Evolutionary conservation across 1,139 yeast genomes (phyloP).

Genomic region (Debaryomycetaceae sp.): DNA sequence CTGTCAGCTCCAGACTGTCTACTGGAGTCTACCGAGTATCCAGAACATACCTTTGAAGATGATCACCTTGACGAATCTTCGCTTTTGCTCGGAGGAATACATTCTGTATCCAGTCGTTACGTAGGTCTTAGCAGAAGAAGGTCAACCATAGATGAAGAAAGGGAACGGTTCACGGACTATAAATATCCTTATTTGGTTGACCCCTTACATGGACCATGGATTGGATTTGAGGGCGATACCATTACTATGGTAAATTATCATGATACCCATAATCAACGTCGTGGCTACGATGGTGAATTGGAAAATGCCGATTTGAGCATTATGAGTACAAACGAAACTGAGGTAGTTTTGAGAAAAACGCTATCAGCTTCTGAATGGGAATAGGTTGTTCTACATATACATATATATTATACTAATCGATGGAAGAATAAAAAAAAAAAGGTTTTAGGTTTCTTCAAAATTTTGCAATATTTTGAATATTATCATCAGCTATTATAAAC

Average conservation of each 20-base stretch:
- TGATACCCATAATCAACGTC: constrained; percentile 5
- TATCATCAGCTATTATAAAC: too few relatives aligned
- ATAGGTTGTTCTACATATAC: constrained; percentile 10
- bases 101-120: constrained; percentile 2
- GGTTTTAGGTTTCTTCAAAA: too few relatives aligned
- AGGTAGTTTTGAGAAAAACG: constrained; percentile 27
- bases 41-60: constrained; percentile 5
- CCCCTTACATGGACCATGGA: constrained; percentile 54
- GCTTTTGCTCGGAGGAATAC: constrained; percentile 17
- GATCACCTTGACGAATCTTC: constrained; percentile 25
- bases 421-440: too few relatives aligned
- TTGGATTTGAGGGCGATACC: constrained; percentile 54
- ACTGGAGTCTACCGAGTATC: neutral
- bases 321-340: constrained; percentile 20
- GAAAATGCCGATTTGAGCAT: constrained; percentile 24
- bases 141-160: constrained; percentile 54
- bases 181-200: constrained; percentile 48
- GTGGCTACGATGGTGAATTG: constrained; percentile 11
- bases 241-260: constrained; percentile 39
- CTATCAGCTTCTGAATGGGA: constrained; percentile 47
- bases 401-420: too few relatives aligned
- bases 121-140: constrained; percentile 22
- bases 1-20: neutral
- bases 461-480: too few relatives aligned
- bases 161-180: constrained; percentile 50